Base-by-base conservation (phyloP, 2,329 filamentous ascomycete species). In the Diplodia mutila region DNA sequence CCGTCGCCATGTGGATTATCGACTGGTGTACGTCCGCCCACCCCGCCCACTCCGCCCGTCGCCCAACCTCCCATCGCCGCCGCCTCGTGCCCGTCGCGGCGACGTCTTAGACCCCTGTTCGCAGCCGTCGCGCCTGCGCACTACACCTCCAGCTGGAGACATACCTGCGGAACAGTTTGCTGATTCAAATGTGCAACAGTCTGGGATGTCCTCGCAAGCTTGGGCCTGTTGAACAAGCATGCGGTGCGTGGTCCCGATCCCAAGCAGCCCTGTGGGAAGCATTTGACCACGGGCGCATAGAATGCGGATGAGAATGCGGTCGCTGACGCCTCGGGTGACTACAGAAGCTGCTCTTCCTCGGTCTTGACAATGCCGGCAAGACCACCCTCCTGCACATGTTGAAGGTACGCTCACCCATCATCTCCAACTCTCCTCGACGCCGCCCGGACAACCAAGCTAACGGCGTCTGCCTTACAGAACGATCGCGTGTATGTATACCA, bases 321-420 rank as follows among this genome's bases (percentile, higher is more conserved):
- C 7, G 42, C 53, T 61, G 54, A 67, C 52, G 42, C 42, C 11
- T 12, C 39, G 27, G 29, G 32, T 48, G 18, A 4, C 27, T 53
- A 61, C 49, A 67, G 66, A 78, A 78, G 68, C 72, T 78, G 23
- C 74, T 78, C 61, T 97, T 97, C 84, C 89, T 97, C 70, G 93
- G 93, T 75, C 90, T 97, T 70, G 93, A 97, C 80, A 97, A 97
- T 84, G 93, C 93, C 61, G 93, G 93, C 82, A 97, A 97, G 87
- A 97, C 93, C 65, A 97, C 93, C 57, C 85, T 97, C 72, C 84
- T 97, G 79, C 93, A 97, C 82, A 97, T 97, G 93, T 81, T 97
- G 81, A 97, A 97, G 91, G 66, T 67, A 67, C 49, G 66, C 49
- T 23, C 32, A 23, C 49, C 49, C 2, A 12, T 21, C 14, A 65